Conservation (phyloP, 495 filamentous ascomycete species). For the Penicillium macrosclerotiorum region DNA sequence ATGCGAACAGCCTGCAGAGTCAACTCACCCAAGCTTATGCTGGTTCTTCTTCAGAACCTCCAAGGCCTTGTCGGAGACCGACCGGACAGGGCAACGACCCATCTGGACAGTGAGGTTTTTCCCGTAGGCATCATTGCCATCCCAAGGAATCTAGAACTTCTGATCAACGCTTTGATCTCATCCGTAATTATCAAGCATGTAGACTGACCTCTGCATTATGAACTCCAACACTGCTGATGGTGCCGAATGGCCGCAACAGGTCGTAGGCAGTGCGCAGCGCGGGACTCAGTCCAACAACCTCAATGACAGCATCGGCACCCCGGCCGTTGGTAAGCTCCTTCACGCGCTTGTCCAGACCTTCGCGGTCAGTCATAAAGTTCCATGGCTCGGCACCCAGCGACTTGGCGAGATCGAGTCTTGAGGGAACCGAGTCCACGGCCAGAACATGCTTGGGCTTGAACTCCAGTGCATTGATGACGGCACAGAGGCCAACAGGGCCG, state of each 20-base stretch:
- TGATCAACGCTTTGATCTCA: not conserved
- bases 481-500: conserved; percentile 86
- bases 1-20: not conserved
- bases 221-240: conserved; percentile 86
- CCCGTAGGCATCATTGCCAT: conserved; percentile 75
- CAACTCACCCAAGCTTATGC: conserved; percentile 72
- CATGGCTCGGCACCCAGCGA: conserved; percentile 80
- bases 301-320: conserved; percentile 88
- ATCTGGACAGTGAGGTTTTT: conserved; percentile 93
- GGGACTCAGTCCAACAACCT: conserved; percentile 84
- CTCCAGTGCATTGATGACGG: conserved; percentile 78
- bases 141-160: conserved; percentile 70
- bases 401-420: conserved; percentile 73
- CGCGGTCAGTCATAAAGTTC: conserved; percentile 71
- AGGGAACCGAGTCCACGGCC: conserved; percentile 80
- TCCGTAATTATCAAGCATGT: not conserved
- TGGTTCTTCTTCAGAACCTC: conserved; percentile 79
- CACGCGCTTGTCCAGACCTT: conserved; percentile 67
- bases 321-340: conserved; percentile 76
- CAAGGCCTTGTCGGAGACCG: conserved; percentile 76
- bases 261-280: conserved; percentile 84
- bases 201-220: conserved; percentile 75
- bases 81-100: conserved; percentile 89
- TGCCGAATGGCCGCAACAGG: conserved; percentile 80
- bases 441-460: conserved; percentile 78